A percentile compares a stretch with the other conserved stretches of the same genome.
Conservation (phyloP, 495 filamentous ascomycete species). For the Alectoria sarmentosa region DNA sequence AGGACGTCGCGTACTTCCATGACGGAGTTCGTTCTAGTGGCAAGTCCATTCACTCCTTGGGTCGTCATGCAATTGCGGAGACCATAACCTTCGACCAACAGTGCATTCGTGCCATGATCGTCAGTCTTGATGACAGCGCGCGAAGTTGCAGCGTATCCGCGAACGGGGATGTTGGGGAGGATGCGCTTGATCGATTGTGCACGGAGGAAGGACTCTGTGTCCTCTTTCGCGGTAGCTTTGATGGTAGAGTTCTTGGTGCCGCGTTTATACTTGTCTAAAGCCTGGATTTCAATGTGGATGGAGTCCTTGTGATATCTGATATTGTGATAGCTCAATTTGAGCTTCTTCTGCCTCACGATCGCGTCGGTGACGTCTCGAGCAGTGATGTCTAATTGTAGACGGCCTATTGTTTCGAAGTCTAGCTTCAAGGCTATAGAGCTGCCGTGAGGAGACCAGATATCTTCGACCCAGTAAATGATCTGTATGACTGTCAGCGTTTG, state of each 20-base stretch:
- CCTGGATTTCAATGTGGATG: conserved; percentile 50
- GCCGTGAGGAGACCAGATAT: conserved; percentile 69
- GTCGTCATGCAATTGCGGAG: conserved; percentile 86
- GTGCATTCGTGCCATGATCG: conserved; percentile 52
- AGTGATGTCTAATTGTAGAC: conserved; percentile 69
- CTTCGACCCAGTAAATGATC: conserved; percentile 69
- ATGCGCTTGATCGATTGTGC: conserved; percentile 77
- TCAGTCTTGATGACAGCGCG: conserved; percentile 85
- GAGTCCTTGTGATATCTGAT: conserved; percentile 38
- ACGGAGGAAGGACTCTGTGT: conserved; percentile 67
- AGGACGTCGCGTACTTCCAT: conserved; percentile 91
- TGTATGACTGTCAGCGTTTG: conserved; percentile 28
- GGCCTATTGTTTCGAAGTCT: conserved; percentile 66
- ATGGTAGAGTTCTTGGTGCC: conserved; percentile 28
- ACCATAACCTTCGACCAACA: conserved; percentile 94
- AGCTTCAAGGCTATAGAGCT: conserved; percentile 68
- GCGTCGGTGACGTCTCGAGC: conserved; percentile 61
- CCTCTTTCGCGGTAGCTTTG: conserved; percentile 43
- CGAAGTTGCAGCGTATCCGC: conserved; percentile 76
- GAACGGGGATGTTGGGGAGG: conserved; percentile 70
- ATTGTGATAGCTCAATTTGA: conserved; percentile 55
- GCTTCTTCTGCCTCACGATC: conserved; percentile 69
- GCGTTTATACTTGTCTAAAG: conserved; percentile 37
- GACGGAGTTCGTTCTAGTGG: conserved; percentile 73
- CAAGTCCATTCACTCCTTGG: conserved; percentile 69